A percentile compares a stretch with the other conserved stretches of the same genome.
These are phyloP conservation scores for Russula sp. DNA, from an alignment of 768 basidiomycete genomes.

Conservation along the genomic window DNA sequence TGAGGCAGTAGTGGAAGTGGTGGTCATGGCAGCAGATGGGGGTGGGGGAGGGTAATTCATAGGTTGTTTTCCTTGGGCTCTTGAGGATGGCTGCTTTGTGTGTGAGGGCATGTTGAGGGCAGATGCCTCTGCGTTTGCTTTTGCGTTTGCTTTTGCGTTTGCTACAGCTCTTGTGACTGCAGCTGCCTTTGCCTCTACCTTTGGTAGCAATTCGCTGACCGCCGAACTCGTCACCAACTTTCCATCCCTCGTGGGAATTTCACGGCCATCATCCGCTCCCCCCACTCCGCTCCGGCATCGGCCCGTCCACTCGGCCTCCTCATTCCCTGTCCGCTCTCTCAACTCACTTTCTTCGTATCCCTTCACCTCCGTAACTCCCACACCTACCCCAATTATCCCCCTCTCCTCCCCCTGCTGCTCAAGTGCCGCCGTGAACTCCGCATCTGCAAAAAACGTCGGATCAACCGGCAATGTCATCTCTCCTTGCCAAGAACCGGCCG, in stretches of 20 bases:
- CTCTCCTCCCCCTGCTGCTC: conserved; percentile 47
- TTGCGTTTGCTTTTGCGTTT: background rate
- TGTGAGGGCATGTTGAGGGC: conserved; percentile 32
- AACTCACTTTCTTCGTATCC: conserved; percentile 3
- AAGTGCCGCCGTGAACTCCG: conserved; percentile 50
- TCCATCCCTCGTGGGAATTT: conserved; percentile 23
- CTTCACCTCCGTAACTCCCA: conserved; percentile 34
- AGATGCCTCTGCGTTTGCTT: conserved; percentile 11
- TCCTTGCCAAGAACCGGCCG: conserved; percentile 41
- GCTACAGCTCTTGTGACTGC: conserved; percentile 8
- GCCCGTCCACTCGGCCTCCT: background rate
- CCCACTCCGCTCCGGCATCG: conserved; percentile 8
- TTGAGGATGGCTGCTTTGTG: conserved; percentile 49
- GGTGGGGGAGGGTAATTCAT: conserved; percentile 61
- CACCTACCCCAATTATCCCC: conserved; percentile 33
- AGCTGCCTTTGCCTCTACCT: conserved; percentile 27
- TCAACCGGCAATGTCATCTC: conserved; percentile 47
- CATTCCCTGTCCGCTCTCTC: background rate
- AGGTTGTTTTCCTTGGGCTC: conserved; percentile 87
- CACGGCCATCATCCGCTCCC: background rate
- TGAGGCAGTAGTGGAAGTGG: conserved; percentile 32
- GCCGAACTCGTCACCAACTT: conserved; percentile 24
- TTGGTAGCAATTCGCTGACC: conserved; percentile 24
- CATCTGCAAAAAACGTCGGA: conserved; percentile 53
- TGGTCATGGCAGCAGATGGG: conserved; percentile 38